Base-by-base conservation (phyloP, 352 stramenopile genomes). In the Globisporangium lucens region DNA sequence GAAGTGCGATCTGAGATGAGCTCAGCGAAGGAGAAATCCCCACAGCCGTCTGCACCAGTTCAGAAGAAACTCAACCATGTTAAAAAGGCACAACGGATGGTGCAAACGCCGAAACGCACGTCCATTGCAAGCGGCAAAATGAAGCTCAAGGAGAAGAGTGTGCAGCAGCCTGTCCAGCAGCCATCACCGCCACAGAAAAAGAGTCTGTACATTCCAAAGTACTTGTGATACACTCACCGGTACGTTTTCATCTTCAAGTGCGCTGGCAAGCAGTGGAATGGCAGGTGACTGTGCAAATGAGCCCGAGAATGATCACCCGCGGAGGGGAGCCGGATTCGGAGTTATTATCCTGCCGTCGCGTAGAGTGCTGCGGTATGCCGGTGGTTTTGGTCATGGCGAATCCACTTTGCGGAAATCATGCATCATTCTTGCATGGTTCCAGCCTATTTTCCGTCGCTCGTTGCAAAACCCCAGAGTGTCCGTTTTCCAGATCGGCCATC, bases 171-270 rank as follows among this genome's bases (percentile, higher is more conserved):
- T 41, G 8, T 15, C 36, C 27, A 15, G 6, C 57, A 38, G 13
- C 51, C 43, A 29, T 27, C 56, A 27, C 10, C 33, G 1, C n/a
- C 15, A 10, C 65, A 35, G 10, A 70, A 66, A 60, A 27, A 46
- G 43, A 22, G 43, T 27, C 24, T 71, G 58, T 66, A 66, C 52
- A 56, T 67, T 27, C 66, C 66, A 35, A 71, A 63, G 53, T 71
- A 71, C 55, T 35, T 71, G n/a, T 71, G 49, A 66, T 47, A 49
- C 8, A n/a, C 22, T 61, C 17, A 15, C 52, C 24, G 52, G 27
- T 2, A 12, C 15, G 17, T 57, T 27, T 46, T 1, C 38, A 17
- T 46, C 38, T 20, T 46, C 38, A 20, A 46, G 38, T 20, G 38
- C 38, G 6, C 13, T 20, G 38, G 2, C 13, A 12, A 20, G 12